These are phyloP conservation scores for Climacium dendroides DNA, from an alignment of 225 moss, liverwort and hornwort species.

Conservation along the genomic window DNA sequence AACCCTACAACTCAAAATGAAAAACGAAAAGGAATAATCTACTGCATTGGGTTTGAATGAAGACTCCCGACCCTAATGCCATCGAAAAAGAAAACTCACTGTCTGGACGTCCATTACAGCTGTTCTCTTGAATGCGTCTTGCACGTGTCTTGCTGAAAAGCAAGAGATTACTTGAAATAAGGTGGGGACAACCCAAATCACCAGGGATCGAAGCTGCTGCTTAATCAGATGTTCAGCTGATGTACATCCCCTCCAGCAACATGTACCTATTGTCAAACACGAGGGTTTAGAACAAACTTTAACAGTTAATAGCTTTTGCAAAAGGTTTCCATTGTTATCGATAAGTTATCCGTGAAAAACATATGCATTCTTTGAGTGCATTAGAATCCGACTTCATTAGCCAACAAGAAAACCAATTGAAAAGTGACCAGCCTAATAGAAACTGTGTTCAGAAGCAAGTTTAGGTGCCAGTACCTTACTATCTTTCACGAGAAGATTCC, in stretches of 20 bases:
- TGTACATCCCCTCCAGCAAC: neutral
- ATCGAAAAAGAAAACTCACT: neutral
- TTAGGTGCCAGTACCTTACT: neutral
- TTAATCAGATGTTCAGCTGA: neutral
- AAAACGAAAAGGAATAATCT: neutral
- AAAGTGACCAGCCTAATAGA: neutral
- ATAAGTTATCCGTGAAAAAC: too few species aligned
- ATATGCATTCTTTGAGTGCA: neutral
- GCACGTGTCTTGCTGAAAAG: neutral
- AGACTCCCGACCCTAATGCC: neutral
- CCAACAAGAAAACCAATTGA: neutral
- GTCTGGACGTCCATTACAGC: neutral
- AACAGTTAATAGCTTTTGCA: neutral
- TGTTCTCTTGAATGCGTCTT: neutral
- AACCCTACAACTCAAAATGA: neutral
- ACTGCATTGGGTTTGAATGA: neutral
- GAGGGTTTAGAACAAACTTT: neutral
- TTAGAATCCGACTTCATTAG: neutral
- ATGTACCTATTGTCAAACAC: neutral
- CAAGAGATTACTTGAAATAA: neutral
- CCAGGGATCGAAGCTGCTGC: neutral
- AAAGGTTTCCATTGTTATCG: neutral
- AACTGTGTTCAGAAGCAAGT: neutral
- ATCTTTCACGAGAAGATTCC: conserved; percentile 18
- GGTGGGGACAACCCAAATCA: neutral